Evolutionary conservation across 257 asterid species (phyloP), one percentile per base, ranked within the genome.

Genomic region (Lantana camara): DNA sequence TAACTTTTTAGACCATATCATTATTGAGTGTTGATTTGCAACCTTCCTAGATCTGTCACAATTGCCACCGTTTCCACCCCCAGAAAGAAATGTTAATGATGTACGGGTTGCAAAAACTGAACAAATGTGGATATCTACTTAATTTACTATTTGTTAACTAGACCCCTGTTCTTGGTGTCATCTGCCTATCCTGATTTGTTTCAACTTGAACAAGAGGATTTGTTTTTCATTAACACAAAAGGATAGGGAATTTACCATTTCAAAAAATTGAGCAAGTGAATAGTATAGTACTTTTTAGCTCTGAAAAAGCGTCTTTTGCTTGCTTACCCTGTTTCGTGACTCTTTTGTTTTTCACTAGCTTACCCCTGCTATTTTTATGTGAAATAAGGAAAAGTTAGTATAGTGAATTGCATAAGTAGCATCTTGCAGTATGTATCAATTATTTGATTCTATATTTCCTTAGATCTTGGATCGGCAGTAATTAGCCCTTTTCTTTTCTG

Each of bases 341-440:
- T 60, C 53, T 44, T 16, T 53, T 23, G 37, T 27, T 53, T 27
- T 53, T 14, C 16, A 9, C 4, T 37, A 21, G 41, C 32, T 44
- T 9, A 53, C 34, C 35, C 45, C 24, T 12, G 23, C 47, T 49
- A 34, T 34, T 56, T 29, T 17, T 9, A 6, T 16, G 37, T 53
- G 13, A 14, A 64, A 5, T 7, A 15, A 23, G 40, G 21, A 19
- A 64, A 19, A 21, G 23, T 23, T 56, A 12, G 62, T 59, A 24
- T 58, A 3, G 58, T 57, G 9, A 32, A 50, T 60, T 66, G 52
- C 41, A 57, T 59, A 22, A 32, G 50, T 47, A 20, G 63, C 46
- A 38, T 68, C 63, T 58, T 53, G 58, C 57, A 19, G 60, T 32
- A 66, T 3, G 61, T 66, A 54, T 45, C 56, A 42, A 24, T 30